Conservation (phyloP, 1,139 yeast genomes). For the Nakaseomyces delphensis region DNA sequence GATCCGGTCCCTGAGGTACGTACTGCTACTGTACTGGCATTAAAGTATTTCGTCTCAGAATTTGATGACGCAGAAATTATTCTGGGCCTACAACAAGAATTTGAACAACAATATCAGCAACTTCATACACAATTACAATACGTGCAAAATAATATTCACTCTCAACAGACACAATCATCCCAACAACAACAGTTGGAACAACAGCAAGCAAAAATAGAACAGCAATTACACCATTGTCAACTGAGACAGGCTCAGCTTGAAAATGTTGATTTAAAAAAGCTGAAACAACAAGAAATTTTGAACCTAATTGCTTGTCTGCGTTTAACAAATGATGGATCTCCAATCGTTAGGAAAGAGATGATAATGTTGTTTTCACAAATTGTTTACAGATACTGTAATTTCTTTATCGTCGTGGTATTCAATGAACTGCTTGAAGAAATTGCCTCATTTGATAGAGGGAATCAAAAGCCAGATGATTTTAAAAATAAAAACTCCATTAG, state of each 20-base stretch:
- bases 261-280: slow-evolving; percentile 29
- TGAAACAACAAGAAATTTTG: slow-evolving; percentile 37
- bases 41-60: slow-evolving; percentile 60
- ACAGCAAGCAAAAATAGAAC: slow-evolving; percentile 29
- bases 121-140: slow-evolving; percentile 29
- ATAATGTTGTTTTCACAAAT: slow-evolving; percentile 69
- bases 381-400: slow-evolving; percentile 58
- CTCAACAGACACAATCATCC: slow-evolving; percentile 14
- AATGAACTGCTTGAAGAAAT: slow-evolving; percentile 79
- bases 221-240: slow-evolving; percentile 27
- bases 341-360: slow-evolving; percentile 79
- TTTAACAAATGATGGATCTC: slow-evolving; percentile 74
- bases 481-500: slow-evolving; percentile 37
- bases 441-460: slow-evolving; percentile 53
- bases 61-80: slow-evolving; percentile 33
- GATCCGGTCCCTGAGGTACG: slow-evolving; percentile 96
- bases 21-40: slow-evolving; percentile 69
- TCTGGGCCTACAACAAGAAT: slow-evolving; percentile 27
- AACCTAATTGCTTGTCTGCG: slow-evolving; percentile 40
- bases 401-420: slow-evolving; percentile 81
- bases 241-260: slow-evolving; percentile 25
- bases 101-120: slow-evolving; percentile 29
- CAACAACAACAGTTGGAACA: slow-evolving; percentile 21
- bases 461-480: slow-evolving; percentile 25
- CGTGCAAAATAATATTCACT: slow-evolving; percentile 20